Evolutionary conservation across 257 asterid species (phyloP).

Genomic region (Buddleja alternifolia): DNA sequence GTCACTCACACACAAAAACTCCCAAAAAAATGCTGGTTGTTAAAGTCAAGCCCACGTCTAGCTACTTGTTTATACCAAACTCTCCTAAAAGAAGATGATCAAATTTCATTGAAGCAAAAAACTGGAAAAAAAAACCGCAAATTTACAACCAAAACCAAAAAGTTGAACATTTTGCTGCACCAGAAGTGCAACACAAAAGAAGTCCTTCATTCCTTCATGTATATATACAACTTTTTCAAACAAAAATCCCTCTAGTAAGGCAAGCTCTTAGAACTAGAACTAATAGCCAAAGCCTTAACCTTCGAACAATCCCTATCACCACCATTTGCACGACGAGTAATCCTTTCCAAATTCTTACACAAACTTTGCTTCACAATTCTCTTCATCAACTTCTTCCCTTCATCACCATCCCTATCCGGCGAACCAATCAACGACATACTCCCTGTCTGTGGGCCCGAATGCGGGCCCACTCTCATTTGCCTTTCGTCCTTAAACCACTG

Average conservation of each 20-base stretch:
- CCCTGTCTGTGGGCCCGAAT: slow-evolving; percentile 72
- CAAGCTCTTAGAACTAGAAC: slow-evolving; percentile 75
- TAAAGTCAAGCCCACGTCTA: too few relatives aligned
- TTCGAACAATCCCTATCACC: slow-evolving; percentile 36
- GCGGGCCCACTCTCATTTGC: slow-evolving; percentile 54
- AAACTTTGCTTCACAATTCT: slow-evolving; percentile 66
- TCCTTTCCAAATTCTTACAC: slow-evolving; percentile 62
- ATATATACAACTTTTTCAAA: background rate
- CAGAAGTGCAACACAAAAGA: slow-evolving; percentile 9
- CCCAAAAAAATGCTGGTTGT: too few relatives aligned
- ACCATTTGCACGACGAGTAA: slow-evolving; percentile 61
- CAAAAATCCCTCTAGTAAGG: slow-evolving; percentile 39
- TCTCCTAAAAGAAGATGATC: background rate
- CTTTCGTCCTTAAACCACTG: slow-evolving; percentile 74
- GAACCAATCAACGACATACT: slow-evolving; percentile 37
- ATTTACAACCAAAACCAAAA: background rate
- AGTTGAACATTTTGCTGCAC: slow-evolving; percentile 20
- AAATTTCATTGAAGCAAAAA: background rate
- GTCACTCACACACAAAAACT: too few relatives aligned
- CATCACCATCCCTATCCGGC: slow-evolving; percentile 43
- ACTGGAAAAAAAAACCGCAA: background rate
- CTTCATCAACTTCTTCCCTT: slow-evolving; percentile 62
- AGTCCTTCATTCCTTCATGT: background rate
- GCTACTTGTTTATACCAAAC: too few relatives aligned
- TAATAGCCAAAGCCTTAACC: slow-evolving; percentile 49